Evolutionary conservation across 148 eudicot genomes (phyloP).

Genomic region (Vaccinium corymbosum): DNA sequence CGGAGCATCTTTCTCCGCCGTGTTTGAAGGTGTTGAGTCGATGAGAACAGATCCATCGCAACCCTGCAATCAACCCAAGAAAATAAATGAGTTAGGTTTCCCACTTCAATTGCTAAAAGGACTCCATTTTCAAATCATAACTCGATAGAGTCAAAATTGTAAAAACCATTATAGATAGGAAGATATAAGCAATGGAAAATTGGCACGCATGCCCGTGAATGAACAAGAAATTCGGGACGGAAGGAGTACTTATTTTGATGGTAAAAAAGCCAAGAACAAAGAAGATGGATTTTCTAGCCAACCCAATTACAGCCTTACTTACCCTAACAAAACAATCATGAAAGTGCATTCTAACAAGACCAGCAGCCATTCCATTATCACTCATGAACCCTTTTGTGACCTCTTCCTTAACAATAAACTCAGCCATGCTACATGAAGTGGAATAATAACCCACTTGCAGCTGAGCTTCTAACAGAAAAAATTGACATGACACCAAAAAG

Average conservation of each 20-base stretch:
- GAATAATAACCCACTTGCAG: constrained; percentile 52
- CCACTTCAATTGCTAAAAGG: background rate
- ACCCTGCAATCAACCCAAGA: constrained; percentile 35
- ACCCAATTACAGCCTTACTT: constrained; percentile 11
- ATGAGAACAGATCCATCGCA: constrained; percentile 91
- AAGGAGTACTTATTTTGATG: background rate
- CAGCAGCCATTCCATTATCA: constrained; percentile 55
- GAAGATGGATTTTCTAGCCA: background rate
- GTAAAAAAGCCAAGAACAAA: background rate
- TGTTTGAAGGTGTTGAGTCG: constrained; percentile 60
- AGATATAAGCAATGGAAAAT: no score
- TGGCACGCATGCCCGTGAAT: no score
- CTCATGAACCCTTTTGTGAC: constrained; percentile 37
- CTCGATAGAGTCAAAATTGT: background rate
- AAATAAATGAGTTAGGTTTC: background rate
- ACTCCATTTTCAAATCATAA: background rate
- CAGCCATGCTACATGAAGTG: constrained; percentile 41
- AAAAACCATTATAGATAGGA: no score
- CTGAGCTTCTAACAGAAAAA: constrained; percentile 36
- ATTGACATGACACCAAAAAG: constrained; percentile 32
- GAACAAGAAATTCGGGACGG: no score
- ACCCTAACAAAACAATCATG: constrained; percentile 81
- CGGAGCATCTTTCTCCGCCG: constrained; percentile 83
- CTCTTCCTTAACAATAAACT: constrained; percentile 48
- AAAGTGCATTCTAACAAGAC: constrained; percentile 63